Evolutionary conservation across 768 basidiomycete genomes (phyloP), one percentile per base, ranked within the genome.

Genomic region (Russula lepida): DNA sequence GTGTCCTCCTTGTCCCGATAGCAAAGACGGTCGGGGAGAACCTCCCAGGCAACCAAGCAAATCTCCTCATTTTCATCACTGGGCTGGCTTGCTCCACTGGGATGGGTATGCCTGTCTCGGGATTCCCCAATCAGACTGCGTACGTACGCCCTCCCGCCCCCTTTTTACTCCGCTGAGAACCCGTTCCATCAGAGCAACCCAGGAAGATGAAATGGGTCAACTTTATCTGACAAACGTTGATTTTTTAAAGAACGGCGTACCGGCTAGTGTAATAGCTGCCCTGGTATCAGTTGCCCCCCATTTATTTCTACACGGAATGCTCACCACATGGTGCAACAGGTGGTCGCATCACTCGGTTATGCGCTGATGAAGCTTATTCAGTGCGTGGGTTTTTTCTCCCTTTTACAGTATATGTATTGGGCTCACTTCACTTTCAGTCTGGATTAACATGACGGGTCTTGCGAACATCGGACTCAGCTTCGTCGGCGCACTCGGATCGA

Each of bases 61-160:
- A 92, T 66, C 75, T 98, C 9, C 83, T 99, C 65, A 89, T 98
- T 68, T 95, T 99, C 75, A 81, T 94, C 67, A 97, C 94, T 35
- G 93, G 83, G 15, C 77, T 98, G 62, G 88, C 97, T 54, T 98
- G 95, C 71, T 95, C 92, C 3, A 78, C 92, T 6, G 97, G 95
- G 1, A 99, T 99, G 97, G 95, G 92, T 12, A 90, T 98, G 82
- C 95, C 95, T 2, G 94, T 98, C 41, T 94, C 92, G 63, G 97
- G 97, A n/a, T 99, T 98, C 78, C 95, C 95, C 0, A 97, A 98
- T 72, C 92, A 97, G 75, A 94, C 92, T 52, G 92, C 93, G 94
- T 95, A 73, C 68, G 89, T 82, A 15, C 43, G 21, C 11, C 43
- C 21, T 37, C 19, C 8, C 30, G 21, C 4, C 33, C n/a, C n/a